These are phyloP conservation scores for Pichia sp. DNA, from an alignment of 1,139 yeast species.

Conservation along the genomic window DNA sequence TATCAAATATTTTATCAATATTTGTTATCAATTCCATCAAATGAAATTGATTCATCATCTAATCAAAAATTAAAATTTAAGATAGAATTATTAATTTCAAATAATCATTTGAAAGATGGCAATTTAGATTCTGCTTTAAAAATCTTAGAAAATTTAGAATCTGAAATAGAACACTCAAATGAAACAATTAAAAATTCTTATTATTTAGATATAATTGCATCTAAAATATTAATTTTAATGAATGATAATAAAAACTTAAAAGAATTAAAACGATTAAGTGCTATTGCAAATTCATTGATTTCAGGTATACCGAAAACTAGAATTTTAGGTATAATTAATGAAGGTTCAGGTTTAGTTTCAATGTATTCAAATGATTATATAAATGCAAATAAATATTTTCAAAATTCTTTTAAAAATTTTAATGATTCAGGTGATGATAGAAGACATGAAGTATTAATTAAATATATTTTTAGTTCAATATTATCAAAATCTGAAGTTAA, in stretches of 20 bases:
- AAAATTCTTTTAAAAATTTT: constrained; percentile 67
- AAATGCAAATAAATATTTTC: constrained; percentile 57
- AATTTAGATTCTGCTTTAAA: constrained; percentile 34
- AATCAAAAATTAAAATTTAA: constrained; percentile 55
- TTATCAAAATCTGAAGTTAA: constrained; percentile 58
- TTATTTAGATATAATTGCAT: constrained; percentile 58
- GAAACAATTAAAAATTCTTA: constrained; percentile 43
- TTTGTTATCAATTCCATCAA: neutral
- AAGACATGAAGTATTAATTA: constrained; percentile 50
- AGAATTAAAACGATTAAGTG: constrained; percentile 21
- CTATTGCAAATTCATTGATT: constrained; percentile 17
- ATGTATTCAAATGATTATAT: constrained; percentile 58
- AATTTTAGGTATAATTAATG: constrained; percentile 63
- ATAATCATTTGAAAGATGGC: constrained; percentile 38
- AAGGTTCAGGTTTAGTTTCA: constrained; percentile 68
- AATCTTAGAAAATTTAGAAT: constrained; percentile 39
- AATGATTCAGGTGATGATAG: constrained; percentile 74
- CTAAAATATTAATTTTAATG: constrained; percentile 44
- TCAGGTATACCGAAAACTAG: constrained; percentile 73
- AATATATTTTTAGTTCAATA: constrained; percentile 57
- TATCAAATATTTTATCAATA: neutral
- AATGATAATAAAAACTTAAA: constrained; percentile 13
- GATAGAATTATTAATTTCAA: constrained; percentile 47
- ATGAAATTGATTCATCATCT: constrained; percentile 16
- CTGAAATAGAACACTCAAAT: constrained; percentile 34